Percentiles rank a stretch among this genome's conserved stretches.
These are phyloP conservation scores for Vigna mungo DNA, from an alignment of 306 rosid species.

Conservation along the genomic window DNA sequence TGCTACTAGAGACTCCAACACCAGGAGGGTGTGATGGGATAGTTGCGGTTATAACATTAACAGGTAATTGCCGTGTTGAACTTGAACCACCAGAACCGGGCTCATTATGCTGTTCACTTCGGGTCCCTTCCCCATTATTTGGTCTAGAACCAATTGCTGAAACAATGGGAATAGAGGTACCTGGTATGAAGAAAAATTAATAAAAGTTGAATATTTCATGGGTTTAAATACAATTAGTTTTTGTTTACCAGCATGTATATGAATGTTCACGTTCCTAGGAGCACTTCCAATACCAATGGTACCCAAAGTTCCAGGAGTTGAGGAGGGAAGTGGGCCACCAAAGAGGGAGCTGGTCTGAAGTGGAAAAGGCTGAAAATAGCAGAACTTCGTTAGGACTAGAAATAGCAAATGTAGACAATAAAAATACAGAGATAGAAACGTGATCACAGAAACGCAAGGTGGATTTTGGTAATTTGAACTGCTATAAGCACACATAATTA, in stretches of 20 bases:
- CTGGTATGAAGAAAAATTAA: slow-evolving; percentile 49
- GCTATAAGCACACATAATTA: not conserved
- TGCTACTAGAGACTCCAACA: slow-evolving; percentile 46
- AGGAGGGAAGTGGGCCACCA: slow-evolving; percentile 70
- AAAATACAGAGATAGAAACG: slow-evolving; percentile 11
- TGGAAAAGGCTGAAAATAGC: slow-evolving; percentile 84
- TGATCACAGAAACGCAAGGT: slow-evolving; percentile 29
- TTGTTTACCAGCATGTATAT: slow-evolving; percentile 91
- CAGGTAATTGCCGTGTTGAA: slow-evolving; percentile 59
- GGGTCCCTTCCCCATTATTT: slow-evolving; percentile 72
- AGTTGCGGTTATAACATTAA: slow-evolving; percentile 57
- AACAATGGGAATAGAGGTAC: slow-evolving; percentile 67
- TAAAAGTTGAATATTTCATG: slow-evolving; percentile 20
- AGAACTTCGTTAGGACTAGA: slow-evolving; percentile 34
- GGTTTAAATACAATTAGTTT: slow-evolving; percentile 17
- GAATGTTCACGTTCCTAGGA: slow-evolving; percentile 92
- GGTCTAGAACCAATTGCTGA: slow-evolving; percentile 81
- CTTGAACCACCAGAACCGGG: slow-evolving; percentile 69
- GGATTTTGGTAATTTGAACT: slow-evolving; percentile 21
- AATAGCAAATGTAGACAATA: slow-evolving; percentile 26
- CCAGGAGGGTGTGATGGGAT: slow-evolving; percentile 62
- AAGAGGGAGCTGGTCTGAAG: slow-evolving; percentile 83
- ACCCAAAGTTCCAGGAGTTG: slow-evolving; percentile 71
- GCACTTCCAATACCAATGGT: slow-evolving; percentile 82
- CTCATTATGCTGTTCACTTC: slow-evolving; percentile 60